Conservation (phyloP, 805 yeast genomes). For the Ogataea parapolymorpha region DNA sequence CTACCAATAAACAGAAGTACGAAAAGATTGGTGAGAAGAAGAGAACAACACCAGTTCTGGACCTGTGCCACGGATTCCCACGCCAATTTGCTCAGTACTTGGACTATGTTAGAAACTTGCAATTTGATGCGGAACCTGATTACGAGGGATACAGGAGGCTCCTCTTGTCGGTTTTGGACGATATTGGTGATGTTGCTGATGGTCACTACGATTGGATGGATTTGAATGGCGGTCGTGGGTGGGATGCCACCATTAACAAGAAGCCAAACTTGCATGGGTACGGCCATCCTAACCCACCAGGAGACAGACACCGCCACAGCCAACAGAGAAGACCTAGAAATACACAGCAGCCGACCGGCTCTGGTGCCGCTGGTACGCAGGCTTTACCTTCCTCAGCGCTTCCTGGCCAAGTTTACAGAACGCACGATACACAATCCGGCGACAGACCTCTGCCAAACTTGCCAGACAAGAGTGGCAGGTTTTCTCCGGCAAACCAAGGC, state of each 20-base stretch:
- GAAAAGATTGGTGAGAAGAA: conserved; percentile 97
- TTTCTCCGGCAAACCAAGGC: conserved; percentile 18
- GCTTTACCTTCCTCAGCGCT: conserved; percentile 15
- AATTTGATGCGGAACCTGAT: conserved; percentile 92
- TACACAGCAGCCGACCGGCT: conserved; percentile 27
- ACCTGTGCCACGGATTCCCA: conserved; percentile 85
- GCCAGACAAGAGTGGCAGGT: conserved; percentile 28
- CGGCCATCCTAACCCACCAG: conserved; percentile 89
- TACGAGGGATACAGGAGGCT: conserved; percentile 81
- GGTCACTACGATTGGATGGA: conserved; percentile 98
- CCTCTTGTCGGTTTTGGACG: conserved; percentile 72
- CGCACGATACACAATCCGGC: conserved; percentile 21
- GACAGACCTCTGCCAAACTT: conserved; percentile 35
- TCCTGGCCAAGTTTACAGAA: conserved; percentile 17
- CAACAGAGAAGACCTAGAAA: conserved; percentile 36
- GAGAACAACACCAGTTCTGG: conserved; percentile 81
- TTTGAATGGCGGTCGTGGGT: conserved; percentile 90
- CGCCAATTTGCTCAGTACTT: conserved; percentile 90
- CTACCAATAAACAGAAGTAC: conserved; percentile 95
- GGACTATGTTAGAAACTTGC: conserved; percentile 80
- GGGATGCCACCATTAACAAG: conserved; percentile 87
- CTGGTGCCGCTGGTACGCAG: conserved; percentile 12
- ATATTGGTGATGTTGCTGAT: conserved; percentile 69
- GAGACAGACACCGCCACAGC: conserved; percentile 44
- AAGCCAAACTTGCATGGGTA: conserved; percentile 95